Evolutionary conservation across 306 rosid genomes (phyloP), one percentile per base, ranked within the genome.

Genomic region (Acacia crassicarpa): DNA sequence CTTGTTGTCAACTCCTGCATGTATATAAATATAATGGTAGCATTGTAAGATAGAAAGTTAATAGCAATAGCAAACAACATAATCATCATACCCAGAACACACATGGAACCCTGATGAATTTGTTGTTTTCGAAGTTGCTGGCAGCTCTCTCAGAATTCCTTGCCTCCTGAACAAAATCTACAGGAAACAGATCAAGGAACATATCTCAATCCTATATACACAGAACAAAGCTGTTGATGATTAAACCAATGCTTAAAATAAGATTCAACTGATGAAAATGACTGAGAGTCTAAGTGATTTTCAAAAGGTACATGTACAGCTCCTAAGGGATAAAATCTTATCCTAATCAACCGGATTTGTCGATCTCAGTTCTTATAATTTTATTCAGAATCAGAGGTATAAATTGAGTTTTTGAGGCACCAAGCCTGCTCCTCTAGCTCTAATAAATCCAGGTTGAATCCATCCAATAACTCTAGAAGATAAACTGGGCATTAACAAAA

Each of bases 81-180:
- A 20, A 46, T 54, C 46, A 70, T 75, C 91, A 83, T 93, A 94
- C 98, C 98, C 97, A 92, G 85, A 87, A 95, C 78, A 95, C 85
- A 82, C 25, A 87, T 85, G 98, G 98, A 89, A 93, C 83, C 85
- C 70, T 84, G 91, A 93, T 84, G 78, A 86, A 53, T 82, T 89
- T 86, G 82, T 90, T 91, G 85, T 88, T 87, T 89, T 79, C 85
- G 69, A 95, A 91, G 83, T 82, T 88, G 78, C 77, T 84, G 68
- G 95, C 88, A 72, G 97, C 89, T 85, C 84, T 93, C 94, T 93
- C 97, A 38, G 97, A 88, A 86, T 93, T 95, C 86, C 86, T 87
- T 75, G 94, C 97, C 89, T 95, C 98, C 81, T 93, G 90, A 76
- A 93, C 79, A 83, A 95, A 95, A 79, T 95, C 98, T 94, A 93